A percentile compares a stretch with the other conserved stretches of the same genome.
These are phyloP conservation scores for Lyophyllum decastes DNA, from an alignment of 768 basidiomycete genomes.

Conservation along the genomic window DNA sequence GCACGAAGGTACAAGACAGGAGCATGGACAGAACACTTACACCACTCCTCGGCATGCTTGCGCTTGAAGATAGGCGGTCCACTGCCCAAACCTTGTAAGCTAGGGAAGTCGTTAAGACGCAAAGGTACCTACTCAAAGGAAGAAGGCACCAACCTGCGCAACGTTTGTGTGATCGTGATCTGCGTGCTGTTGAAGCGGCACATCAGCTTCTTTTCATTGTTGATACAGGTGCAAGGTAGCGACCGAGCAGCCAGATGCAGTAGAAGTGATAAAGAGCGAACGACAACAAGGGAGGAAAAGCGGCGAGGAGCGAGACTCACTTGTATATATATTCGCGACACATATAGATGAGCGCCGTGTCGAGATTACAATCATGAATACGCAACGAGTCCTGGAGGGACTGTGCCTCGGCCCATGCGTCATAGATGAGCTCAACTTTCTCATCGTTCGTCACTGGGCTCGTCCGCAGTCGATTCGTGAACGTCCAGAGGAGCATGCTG, in stretches of 20 bases:
- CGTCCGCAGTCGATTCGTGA: slow-evolving; percentile 54
- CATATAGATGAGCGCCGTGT: slow-evolving; percentile 66
- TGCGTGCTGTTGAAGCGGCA: slow-evolving; percentile 48
- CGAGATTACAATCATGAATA: slow-evolving; percentile 69
- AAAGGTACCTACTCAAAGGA: slow-evolving; percentile 16
- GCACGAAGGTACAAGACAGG: background rate
- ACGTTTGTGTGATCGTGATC: slow-evolving; percentile 61
- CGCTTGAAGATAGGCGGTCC: slow-evolving; percentile 62
- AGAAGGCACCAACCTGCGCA: slow-evolving; percentile 57
- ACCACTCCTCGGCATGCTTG: slow-evolving; percentile 77
- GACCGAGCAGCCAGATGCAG: no score
- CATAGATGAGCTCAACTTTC: slow-evolving; percentile 59
- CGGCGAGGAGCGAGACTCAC: slow-evolving; percentile 44
- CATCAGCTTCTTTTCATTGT: slow-evolving; percentile 9
- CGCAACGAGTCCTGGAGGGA: slow-evolving; percentile 68
- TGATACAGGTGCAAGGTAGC: no score
- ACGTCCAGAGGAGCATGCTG: slow-evolving; percentile 81
- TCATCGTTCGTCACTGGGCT: slow-evolving; percentile 45
- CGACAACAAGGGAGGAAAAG: slow-evolving; percentile 6
- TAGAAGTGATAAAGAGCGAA: background rate
- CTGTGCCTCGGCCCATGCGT: slow-evolving; percentile 67
- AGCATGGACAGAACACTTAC: slow-evolving; percentile 43
- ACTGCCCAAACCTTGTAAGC: slow-evolving; percentile 52
- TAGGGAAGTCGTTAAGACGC: slow-evolving; percentile 17
- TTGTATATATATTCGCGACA: slow-evolving; percentile 74